Percentiles rank a stretch among this genome's conserved stretches.
Evolutionary conservation across 495 filamentous ascomycete species (phyloP).

Genomic region (Penicillium antarcticum): DNA sequence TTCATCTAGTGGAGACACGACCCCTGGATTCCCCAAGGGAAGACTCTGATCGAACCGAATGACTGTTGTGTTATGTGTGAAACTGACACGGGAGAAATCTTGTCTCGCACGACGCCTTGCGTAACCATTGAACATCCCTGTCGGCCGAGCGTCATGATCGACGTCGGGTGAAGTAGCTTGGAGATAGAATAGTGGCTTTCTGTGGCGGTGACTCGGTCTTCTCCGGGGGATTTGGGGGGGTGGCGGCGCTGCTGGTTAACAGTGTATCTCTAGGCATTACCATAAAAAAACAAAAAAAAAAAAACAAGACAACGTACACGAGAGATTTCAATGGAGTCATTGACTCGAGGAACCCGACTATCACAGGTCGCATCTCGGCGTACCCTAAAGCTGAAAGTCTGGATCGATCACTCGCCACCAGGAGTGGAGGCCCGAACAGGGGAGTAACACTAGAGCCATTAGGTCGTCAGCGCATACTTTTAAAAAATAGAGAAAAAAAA

Average conservation of each 20-base stretch:
- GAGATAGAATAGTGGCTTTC: not conserved
- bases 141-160: not conserved
- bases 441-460: slow-evolving; percentile 1
- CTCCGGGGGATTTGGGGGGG: slow-evolving; percentile 1
- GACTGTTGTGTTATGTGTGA: not conserved
- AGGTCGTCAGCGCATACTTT: not conserved
- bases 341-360: slow-evolving; percentile 7
- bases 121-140: not conserved
- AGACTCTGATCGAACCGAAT: not conserved
- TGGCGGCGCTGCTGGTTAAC: too few relatives aligned
- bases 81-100: not conserved
- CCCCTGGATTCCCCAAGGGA: slow-evolving; percentile 2
- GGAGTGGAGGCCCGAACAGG: slow-evolving; percentile 8
- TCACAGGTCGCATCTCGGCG: not conserved
- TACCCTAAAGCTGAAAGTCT: slow-evolving; percentile 10
- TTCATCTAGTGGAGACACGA: not conserved
- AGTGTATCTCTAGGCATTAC: not conserved
- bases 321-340: slow-evolving; percentile 15
- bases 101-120: not conserved
- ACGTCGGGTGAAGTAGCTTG: not conserved
- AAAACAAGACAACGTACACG: not conserved
- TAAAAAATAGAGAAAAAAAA: not conserved
- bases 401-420: slow-evolving; percentile 12
- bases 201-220: slow-evolving; percentile 10
- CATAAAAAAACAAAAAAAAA: not conserved